phyloP scores from a whole-genome alignment of 202 grass and related monocot species.

The Zizania palustris region DNA sequence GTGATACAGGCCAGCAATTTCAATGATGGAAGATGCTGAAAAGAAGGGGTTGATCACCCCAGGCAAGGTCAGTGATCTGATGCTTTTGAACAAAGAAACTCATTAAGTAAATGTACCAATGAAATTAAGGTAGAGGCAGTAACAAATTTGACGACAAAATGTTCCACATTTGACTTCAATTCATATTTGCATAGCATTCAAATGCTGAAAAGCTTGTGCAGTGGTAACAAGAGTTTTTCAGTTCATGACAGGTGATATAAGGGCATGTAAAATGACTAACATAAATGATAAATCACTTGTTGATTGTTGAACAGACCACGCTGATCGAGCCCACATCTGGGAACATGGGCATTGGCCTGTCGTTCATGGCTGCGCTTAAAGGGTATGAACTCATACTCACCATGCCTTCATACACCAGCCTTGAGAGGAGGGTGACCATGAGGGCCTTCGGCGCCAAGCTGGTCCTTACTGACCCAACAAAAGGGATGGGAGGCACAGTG shows the following conservation, averaged over 20 bases:
- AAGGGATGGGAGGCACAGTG: constrained; percentile 92
- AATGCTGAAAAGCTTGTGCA: neutral
- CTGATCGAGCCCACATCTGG: constrained; percentile 91
- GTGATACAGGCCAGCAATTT: constrained; percentile 66
- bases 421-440: constrained; percentile 81
- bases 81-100: neutral
- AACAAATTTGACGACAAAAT: neutral
- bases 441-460: constrained; percentile 74
- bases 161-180: neutral
- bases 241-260: neutral
- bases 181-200: neutral
- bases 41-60: constrained; percentile 84
- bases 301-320: constrained; percentile 61
- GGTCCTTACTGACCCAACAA: constrained; percentile 78
- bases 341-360: constrained; percentile 84
- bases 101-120: neutral
- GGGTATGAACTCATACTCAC: constrained; percentile 86
- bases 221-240: neutral
- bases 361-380: constrained; percentile 73
- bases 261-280: neutral
- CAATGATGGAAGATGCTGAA: constrained; percentile 96
- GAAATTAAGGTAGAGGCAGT: neutral
- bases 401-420: constrained; percentile 92
- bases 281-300: neutral
- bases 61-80: constrained; percentile 64